Conservation (phyloP, 352 stramenopile species). For the Phytophthora citrophthora region DNA sequence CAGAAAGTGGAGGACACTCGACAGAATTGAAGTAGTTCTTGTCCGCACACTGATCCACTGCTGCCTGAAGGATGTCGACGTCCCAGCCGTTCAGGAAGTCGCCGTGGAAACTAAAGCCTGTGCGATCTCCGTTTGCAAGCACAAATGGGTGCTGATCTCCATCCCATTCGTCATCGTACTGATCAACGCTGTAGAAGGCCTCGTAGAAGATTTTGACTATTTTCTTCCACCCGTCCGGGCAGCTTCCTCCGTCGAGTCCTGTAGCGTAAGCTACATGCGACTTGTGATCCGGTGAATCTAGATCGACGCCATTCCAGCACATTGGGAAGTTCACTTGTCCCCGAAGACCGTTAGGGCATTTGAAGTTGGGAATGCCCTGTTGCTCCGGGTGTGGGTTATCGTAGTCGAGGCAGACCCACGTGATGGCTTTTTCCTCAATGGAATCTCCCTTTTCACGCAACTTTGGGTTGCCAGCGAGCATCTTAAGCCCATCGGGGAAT, state of each 20-base stretch:
- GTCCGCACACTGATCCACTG: conserved; percentile 49
- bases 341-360: conserved; percentile 51
- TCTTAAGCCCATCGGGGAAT: conserved; percentile 55
- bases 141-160: conserved; percentile 58
- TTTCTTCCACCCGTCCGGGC: conserved; percentile 49
- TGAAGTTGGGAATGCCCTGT: conserved; percentile 51
- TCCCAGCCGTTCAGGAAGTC: conserved; percentile 66
- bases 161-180: conserved; percentile 57
- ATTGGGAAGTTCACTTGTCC: conserved; percentile 65
- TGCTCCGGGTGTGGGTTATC: conserved; percentile 47
- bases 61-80: conserved; percentile 46
- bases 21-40: conserved; percentile 61
- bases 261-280: conserved; percentile 57
- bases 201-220: conserved; percentile 73
- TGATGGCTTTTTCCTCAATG: conserved; percentile 50
- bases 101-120: conserved; percentile 56
- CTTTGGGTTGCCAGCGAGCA: conserved; percentile 49
- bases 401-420: conserved; percentile 59
- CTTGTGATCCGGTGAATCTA: conserved; percentile 59
- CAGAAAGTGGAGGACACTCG: conserved; percentile 46
- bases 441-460: conserved; percentile 39
- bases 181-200: conserved; percentile 54
- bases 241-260: conserved; percentile 46
- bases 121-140: conserved; percentile 53
- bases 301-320: conserved; percentile 56